These are phyloP conservation scores for Ophiostoma ulmi DNA, from an alignment of 2,329 filamentous ascomycete genomes.

Conservation along the genomic window DNA sequence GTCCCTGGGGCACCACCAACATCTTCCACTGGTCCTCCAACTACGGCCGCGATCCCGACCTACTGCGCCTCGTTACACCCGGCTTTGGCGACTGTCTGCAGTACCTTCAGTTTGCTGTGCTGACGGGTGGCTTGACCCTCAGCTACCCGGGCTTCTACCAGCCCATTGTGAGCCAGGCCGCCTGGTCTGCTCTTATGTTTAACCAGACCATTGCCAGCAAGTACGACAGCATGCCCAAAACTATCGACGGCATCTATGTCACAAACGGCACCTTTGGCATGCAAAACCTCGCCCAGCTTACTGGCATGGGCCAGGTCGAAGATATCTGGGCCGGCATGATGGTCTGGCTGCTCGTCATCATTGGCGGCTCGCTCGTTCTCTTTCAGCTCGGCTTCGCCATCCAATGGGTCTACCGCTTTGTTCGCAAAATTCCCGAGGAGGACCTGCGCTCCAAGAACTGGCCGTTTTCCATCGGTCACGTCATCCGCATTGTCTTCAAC, in stretches of 20 bases:
- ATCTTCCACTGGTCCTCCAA: slow-evolving; percentile 97
- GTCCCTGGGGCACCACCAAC: slow-evolving; percentile 88
- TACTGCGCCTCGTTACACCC: slow-evolving; percentile 86
- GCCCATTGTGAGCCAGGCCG: slow-evolving; percentile 77
- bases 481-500: slow-evolving; percentile 83
- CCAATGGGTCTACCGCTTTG: slow-evolving; percentile 69
- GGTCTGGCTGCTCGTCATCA: slow-evolving; percentile 77
- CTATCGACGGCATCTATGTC: slow-evolving; percentile 82
- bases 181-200: slow-evolving; percentile 90
- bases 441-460: slow-evolving; percentile 88
- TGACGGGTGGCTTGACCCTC: slow-evolving; percentile 82
- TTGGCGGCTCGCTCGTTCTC: slow-evolving; percentile 60
- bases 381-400: slow-evolving; percentile 71
- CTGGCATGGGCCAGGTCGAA: slow-evolving; percentile 68
- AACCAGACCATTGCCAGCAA: slow-evolving; percentile 80
- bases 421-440: slow-evolving; percentile 71
- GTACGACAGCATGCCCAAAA: slow-evolving; percentile 57
- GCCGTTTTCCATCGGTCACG: slow-evolving; percentile 74
- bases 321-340: slow-evolving; percentile 96
- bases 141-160: slow-evolving; percentile 94
- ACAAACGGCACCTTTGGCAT: slow-evolving; percentile 75
- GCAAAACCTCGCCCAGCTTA: slow-evolving; percentile 69
- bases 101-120: slow-evolving; percentile 87
- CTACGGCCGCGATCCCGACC: slow-evolving; percentile 87
- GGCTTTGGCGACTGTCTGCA: slow-evolving; percentile 96